Evolutionary conservation across 768 basidiomycete species (phyloP), one percentile per base, ranked within the genome.

Genomic region (Lactifluus pinguis): DNA sequence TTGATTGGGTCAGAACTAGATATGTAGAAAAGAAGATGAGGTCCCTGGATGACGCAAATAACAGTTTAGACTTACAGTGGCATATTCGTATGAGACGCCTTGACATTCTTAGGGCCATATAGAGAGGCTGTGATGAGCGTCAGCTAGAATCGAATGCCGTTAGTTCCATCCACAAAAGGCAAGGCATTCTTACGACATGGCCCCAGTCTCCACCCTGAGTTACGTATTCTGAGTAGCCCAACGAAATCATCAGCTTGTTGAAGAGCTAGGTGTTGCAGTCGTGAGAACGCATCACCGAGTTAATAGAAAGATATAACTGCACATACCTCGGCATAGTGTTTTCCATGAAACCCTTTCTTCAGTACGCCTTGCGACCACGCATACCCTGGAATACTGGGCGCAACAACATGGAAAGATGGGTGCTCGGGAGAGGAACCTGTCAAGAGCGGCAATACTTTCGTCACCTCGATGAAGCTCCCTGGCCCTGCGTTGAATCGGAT

Each of bases 401-500:
- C 80, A 0, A 87, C 82, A 21, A 87, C 81, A 63, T 86, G 82
- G 68, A 86, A 86, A 53, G 76, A 80, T 1, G 83, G 84, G 5
- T 79, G 74, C 0, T 75, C 70, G 2, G 72, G 57, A 1, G 76
- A 73, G 0, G 71, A 69, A 21, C 74, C 69, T 0, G 77, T 73
- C 61, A 87, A 70, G 5, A 83, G 67, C 3, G 83, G 80, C 0
- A 87, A 69, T 5, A 86, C 72, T 72, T 85, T 86, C 45, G 72
- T 68, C 8, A 77, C 79, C 71, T 86, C 83, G 21, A 79, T 57
- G 68, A 84, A 83, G 56, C 78, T 75, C 55, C 85, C 84, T 0
- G 84, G 83, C 85, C 85, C 83, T 83, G 32, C 9, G 57, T 13
- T 8, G 7, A n/a, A 2, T 41, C 19, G 15, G 2, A 34, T 15